Evolutionary conservation across 129 eudicot genomes (phyloP).

Genomic region (Smallanthus sonchifolius): DNA sequence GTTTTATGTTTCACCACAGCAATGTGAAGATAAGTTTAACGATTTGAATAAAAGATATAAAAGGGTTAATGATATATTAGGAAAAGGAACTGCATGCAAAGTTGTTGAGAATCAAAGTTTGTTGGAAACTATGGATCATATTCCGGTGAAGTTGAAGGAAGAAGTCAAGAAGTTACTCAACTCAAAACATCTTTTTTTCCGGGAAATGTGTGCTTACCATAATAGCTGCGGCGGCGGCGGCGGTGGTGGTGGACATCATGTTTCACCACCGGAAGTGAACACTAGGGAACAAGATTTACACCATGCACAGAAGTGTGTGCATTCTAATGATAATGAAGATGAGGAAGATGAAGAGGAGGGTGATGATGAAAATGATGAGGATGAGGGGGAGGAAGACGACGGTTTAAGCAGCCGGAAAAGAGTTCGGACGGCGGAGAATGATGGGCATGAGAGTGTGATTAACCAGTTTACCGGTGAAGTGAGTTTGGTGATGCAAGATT

Average conservation of each 20-base stretch:
- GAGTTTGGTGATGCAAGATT: conserved; percentile 42
- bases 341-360: conserved; percentile 26
- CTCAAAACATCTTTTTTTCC: conserved; percentile 85
- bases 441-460: conserved; percentile 11
- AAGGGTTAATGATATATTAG: conserved; percentile 89
- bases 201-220: conserved; percentile 97
- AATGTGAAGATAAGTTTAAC: conserved; percentile 91
- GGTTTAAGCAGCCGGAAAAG: conserved; percentile 31
- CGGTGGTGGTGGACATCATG: conserved; percentile 16
- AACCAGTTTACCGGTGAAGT: conserved; percentile 47
- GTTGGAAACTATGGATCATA: conserved; percentile 71
- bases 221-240: conserved; percentile 50
- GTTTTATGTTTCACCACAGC: conserved; percentile 93
- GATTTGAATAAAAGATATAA: conserved; percentile 93
- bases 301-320: conserved; percentile 37
- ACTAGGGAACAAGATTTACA: neutral
- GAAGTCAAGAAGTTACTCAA: conserved; percentile 76
- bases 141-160: conserved; percentile 70
- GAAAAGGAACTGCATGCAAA: conserved; percentile 74
- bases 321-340: conserved; percentile 23
- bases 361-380: conserved; percentile 24
- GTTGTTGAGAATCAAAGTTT: conserved; percentile 87
- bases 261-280: conserved; percentile 42
- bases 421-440: conserved; percentile 15
- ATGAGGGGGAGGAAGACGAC: conserved; percentile 28